Conservation (phyloP, 2,329 filamentous ascomycete genomes). For the Sphaerulina vaccinii region DNA sequence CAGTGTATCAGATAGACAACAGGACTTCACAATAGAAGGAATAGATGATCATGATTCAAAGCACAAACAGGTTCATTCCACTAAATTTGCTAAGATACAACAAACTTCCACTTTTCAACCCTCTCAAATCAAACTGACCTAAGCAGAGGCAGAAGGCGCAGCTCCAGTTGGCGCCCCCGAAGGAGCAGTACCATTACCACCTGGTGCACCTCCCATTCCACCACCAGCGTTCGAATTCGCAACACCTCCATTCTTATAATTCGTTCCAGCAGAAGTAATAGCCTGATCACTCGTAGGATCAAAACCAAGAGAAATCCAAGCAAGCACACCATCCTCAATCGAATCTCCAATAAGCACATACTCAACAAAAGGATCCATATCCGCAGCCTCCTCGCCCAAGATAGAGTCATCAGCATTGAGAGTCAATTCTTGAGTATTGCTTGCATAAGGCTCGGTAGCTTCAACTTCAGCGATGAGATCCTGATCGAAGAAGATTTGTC, state of each 20-base stretch:
- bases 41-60: too few relatives aligned
- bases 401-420: constrained; percentile 53
- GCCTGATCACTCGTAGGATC: constrained; percentile 37
- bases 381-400: constrained; percentile 47
- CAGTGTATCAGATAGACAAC: too few relatives aligned
- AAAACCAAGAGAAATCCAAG: constrained; percentile 56
- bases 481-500: constrained; percentile 66
- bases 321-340: constrained; percentile 53
- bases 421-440: constrained; percentile 46
- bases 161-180: constrained; percentile 11
- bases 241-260: constrained; percentile 27
- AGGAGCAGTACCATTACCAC: constrained; percentile 7
- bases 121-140: too few relatives aligned
- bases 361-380: constrained; percentile 59
- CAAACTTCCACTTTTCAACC: too few relatives aligned
- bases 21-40: too few relatives aligned
- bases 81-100: too few relatives aligned
- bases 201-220: constrained; percentile 16
- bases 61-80: too few relatives aligned
- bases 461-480: constrained; percentile 55
- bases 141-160: neutral
- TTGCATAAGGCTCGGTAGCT: constrained; percentile 45
- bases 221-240: constrained; percentile 23
- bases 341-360: constrained; percentile 57
- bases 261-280: constrained; percentile 21